Percentiles rank a stretch among this genome's conserved stretches.
Evolutionary conservation across 176 grass and related monocot species (phyloP).

Genomic region (Alloteropsis semialata): DNA sequence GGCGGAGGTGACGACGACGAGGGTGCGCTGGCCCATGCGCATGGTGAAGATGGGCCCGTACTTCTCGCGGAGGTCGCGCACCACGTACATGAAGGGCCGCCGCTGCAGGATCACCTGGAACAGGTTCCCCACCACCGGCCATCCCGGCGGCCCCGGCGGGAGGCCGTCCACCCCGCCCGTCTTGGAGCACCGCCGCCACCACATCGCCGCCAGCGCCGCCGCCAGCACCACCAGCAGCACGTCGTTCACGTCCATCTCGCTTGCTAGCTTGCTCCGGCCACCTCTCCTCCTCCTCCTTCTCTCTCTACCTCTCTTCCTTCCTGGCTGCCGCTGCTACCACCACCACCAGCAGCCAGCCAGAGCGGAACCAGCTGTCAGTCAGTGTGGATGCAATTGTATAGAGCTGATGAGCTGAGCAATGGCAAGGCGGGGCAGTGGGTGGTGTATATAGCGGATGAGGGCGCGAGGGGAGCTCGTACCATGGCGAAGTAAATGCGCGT

Average conservation of each 20-base stretch:
- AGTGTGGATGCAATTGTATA: neutral
- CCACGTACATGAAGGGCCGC: conserved; percentile 92
- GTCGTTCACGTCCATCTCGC: conserved; percentile 54
- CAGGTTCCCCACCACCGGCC: conserved; percentile 95
- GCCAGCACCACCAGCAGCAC: conserved; percentile 44
- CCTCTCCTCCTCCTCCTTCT: neutral
- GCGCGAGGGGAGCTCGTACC: neutral
- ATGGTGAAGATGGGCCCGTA: conserved; percentile 99
- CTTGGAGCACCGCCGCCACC: conserved; percentile 77
- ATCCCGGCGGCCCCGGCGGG: conserved; percentile 74
- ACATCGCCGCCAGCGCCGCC: conserved; percentile 44
- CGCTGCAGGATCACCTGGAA: conserved; percentile 94
- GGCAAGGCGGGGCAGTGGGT: conserved; percentile 3
- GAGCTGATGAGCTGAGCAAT: neutral
- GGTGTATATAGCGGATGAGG: conserved; percentile 33
- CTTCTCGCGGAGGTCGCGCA: conserved; percentile 64
- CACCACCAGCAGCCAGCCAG: neutral
- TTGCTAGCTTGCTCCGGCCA: neutral
- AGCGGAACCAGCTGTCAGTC: neutral
- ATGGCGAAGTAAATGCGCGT: conserved; percentile 36
- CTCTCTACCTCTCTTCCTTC: neutral
- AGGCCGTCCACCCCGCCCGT: conserved; percentile 53
- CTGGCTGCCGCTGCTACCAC: neutral
- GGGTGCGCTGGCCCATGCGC: conserved; percentile 91
- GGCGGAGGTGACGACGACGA: conserved; percentile 66